Percentiles rank a stretch among this genome's conserved stretches.
Conservation (phyloP, 352 stramenopile species). For the Salisapilia sapeloensis region DNA sequence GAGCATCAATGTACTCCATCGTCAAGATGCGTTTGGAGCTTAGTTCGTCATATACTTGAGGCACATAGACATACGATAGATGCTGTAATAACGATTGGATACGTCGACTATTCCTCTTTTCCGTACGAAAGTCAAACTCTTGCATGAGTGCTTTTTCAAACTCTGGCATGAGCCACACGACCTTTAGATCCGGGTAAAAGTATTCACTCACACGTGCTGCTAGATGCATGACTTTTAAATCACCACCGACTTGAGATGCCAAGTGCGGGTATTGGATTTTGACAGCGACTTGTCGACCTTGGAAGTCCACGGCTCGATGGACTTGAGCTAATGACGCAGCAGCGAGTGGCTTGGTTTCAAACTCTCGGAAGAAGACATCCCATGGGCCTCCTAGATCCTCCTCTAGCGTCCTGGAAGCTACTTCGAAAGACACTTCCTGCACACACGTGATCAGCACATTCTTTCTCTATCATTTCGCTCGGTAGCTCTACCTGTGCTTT, state of each 20-base stretch:
- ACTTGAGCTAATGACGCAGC: slow-evolving; percentile 94
- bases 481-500: slow-evolving; percentile 83
- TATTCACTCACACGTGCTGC: slow-evolving; percentile 41
- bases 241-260: slow-evolving; percentile 46
- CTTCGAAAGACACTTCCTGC: slow-evolving; percentile 29
- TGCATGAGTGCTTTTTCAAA: slow-evolving; percentile 67
- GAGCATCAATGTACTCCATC: slow-evolving; percentile 95
- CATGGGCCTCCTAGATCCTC: slow-evolving; percentile 39
- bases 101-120: slow-evolving; percentile 65
- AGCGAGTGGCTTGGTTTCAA: slow-evolving; percentile 88
- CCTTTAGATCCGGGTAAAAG: slow-evolving; percentile 84
- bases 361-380: slow-evolving; percentile 79
- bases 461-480: slow-evolving; percentile 23
- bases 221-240: slow-evolving; percentile 58
- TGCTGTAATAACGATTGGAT: slow-evolving; percentile 37
- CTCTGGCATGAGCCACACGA: slow-evolving; percentile 92
- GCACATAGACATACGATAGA: slow-evolving; percentile 57
- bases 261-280: slow-evolving; percentile 93
- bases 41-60: slow-evolving; percentile 67
- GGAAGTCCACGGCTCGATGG: slow-evolving; percentile 80
- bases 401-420: slow-evolving; percentile 29
- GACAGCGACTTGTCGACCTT: slow-evolving; percentile 85
- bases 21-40: slow-evolving; percentile 86
- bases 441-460: slow-evolving; percentile 4
- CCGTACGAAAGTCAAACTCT: slow-evolving; percentile 75